A percentile compares a stretch with the other conserved stretches of the same genome.
Conservation (phyloP, 805 yeast species). For the Kazachstania taianensis region DNA sequence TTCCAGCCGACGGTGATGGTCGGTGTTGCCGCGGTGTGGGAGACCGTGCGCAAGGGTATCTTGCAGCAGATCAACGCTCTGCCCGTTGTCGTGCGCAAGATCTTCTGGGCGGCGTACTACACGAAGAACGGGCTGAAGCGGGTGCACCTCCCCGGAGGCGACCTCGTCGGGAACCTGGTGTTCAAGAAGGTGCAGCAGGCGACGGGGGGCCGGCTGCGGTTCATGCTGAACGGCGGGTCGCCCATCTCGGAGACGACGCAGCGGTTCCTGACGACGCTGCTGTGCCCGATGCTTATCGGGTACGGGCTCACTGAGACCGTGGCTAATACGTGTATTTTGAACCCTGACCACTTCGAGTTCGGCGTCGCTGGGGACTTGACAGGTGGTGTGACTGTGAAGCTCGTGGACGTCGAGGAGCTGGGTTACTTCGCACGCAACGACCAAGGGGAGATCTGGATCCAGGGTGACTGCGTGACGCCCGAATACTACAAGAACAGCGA, state of each 20-base stretch:
- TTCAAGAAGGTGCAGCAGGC: constrained; percentile 87
- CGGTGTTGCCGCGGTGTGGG: constrained; percentile 99
- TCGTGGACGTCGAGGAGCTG: constrained; percentile 83
- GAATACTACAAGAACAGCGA: constrained; percentile 76
- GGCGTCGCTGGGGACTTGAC: constrained; percentile 77
- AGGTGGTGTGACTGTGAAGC: constrained; percentile 76
- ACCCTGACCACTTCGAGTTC: constrained; percentile 53
- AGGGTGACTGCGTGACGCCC: constrained; percentile 60
- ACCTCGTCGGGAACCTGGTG: constrained; percentile 50
- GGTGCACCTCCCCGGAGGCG: constrained; percentile 67
- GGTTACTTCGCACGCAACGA: constrained; percentile 83
- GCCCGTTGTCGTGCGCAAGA: constrained; percentile 57
- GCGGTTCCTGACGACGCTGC: constrained; percentile 58
- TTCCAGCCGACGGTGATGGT: constrained; percentile 91
- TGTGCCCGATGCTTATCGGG: constrained; percentile 85
- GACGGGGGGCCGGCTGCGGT: constrained; percentile 81
- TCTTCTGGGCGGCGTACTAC: constrained; percentile 82
- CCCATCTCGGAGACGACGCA: constrained; percentile 78
- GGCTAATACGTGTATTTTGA: constrained; percentile 71
- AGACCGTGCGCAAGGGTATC: constrained; percentile 87
- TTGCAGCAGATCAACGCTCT: constrained; percentile 58
- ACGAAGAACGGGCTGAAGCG: constrained; percentile 56
- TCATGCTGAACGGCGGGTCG: constrained; percentile 84
- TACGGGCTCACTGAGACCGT: constrained; percentile 95
- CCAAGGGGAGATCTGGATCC: constrained; percentile 85